Base-by-base conservation (phyloP, 2,329 filamentous ascomycete species). In the Zymoseptoria crescenta region DNA sequence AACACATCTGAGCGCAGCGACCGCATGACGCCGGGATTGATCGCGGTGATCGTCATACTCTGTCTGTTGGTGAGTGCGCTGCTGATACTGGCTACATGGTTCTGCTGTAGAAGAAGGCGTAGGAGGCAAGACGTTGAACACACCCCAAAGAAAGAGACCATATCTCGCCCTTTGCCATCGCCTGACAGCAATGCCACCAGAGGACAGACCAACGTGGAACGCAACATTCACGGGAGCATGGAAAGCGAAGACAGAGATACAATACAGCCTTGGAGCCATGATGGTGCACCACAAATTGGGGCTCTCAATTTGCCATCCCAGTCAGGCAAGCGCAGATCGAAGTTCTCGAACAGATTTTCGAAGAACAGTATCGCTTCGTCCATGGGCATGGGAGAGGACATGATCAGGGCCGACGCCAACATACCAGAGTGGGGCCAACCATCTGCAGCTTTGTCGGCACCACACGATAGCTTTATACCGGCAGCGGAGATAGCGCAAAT, bases 391-490 rank as follows among this genome's bases (percentile, higher is more conserved):
- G 70, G 67, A 1, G 75, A 76, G 55, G 73, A 69, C 28, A 65
- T 68, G 24, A 74, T 77, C 28, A 67, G 74, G 10, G 68, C 70
- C n/a, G 69, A 72, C 16, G 69, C 71, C 41, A 73, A 75, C 21
- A 71, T 74, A 19, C 76, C 75, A 8, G 70, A 73, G 24, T 76
- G 68, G 69, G 75, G 74, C 1, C 69, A 69, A 13, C 69, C 70
- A 19, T 69, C 71, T 45, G 65, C 68, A 45, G 70, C 70, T 1
- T 70, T 74, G 30, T 73, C 76, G 59, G 72, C 69, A 21, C 74
- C 75, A 6, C 72, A 74, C 56, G 73, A 76, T 54, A 77, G 75
- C 56, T 77, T 77, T 69, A 76, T 73, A 16, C 70, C 76, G 13
- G 70, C 75, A 4, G 73, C 74, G 16, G 73, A 75, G 56, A 70